phyloP scores from a whole-genome alignment of 2,329 filamentous ascomycete genomes.

The Cordyceps cicadae region DNA sequence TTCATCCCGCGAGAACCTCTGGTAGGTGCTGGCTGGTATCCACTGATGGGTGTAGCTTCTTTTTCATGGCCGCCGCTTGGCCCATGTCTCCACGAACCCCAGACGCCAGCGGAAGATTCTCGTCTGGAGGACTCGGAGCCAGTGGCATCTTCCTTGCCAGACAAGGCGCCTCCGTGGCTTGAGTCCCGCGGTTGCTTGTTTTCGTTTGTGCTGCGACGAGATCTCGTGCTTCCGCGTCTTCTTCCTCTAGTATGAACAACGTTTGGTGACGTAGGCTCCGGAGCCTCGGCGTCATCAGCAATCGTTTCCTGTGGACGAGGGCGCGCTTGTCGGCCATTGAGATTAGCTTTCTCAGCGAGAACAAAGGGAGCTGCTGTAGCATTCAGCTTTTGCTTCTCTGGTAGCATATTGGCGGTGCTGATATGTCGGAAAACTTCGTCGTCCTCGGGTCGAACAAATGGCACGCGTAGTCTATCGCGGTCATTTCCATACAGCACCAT shows the following conservation, averaged over 20 bases:
- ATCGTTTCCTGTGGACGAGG: constrained; percentile 14
- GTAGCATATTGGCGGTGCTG: constrained; percentile 49
- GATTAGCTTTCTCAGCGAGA: constrained; percentile 24
- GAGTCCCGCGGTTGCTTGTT: constrained; percentile 5
- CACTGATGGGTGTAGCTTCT: constrained; percentile 48
- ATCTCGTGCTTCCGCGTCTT: constrained; percentile 33
- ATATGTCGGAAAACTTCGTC: constrained; percentile 73
- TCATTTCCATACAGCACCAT: constrained; percentile 83
- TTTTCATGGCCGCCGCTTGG: constrained; percentile 45
- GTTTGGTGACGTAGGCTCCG: constrained; percentile 27
- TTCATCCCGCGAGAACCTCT: constrained; percentile 70
- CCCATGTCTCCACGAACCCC: constrained; percentile 63
- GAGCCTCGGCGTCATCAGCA: constrained; percentile 19
- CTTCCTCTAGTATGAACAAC: constrained; percentile 35
- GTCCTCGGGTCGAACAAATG: constrained; percentile 86
- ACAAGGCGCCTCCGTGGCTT: constrained; percentile 16
- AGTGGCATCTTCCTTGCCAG: constrained; percentile 22
- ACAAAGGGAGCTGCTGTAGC: constrained; percentile 39
- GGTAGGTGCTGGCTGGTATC: constrained; percentile 60
- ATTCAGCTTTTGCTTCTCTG: constrained; percentile 52
- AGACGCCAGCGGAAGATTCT: constrained; percentile 49
- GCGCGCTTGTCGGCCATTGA: constrained; percentile 15
- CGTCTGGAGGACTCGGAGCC: constrained; percentile 30
- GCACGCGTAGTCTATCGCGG: constrained; percentile 77
- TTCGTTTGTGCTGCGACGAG: constrained; percentile 6